These are phyloP conservation scores for Phytophthora rubi DNA, from an alignment of 352 stramenopile species.

Conservation along the genomic window DNA sequence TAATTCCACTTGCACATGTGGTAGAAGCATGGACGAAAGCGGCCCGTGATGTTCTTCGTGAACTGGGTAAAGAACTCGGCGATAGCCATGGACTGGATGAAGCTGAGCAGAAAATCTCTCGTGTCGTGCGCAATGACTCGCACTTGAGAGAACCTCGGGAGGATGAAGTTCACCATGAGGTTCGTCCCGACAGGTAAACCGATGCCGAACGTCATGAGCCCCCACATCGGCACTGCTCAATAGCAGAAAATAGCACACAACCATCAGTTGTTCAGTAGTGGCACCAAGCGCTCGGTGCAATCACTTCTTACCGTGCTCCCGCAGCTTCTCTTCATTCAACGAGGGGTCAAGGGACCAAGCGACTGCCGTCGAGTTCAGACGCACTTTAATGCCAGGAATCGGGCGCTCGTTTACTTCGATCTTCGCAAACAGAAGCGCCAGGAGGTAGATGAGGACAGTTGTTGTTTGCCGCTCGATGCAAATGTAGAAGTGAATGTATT, in stretches of 20 bases:
- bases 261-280: neutral
- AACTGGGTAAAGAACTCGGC: slow-evolving; percentile 63
- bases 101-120: slow-evolving; percentile 65
- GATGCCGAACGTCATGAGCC: slow-evolving; percentile 36
- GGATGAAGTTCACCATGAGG: slow-evolving; percentile 54
- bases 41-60: slow-evolving; percentile 67
- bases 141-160: slow-evolving; percentile 48
- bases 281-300: neutral
- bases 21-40: slow-evolving; percentile 76
- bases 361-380: slow-evolving; percentile 36
- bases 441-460: slow-evolving; percentile 44
- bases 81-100: slow-evolving; percentile 53
- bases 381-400: slow-evolving; percentile 49
- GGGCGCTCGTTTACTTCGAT: slow-evolving; percentile 51
- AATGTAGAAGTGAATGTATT: no score
- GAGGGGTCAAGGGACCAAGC: slow-evolving; percentile 47
- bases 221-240: slow-evolving; percentile 46
- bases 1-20: slow-evolving; percentile 78
- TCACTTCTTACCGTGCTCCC: neutral
- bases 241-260: slow-evolving; percentile 17
- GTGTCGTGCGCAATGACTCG: slow-evolving; percentile 64
- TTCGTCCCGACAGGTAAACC: slow-evolving; percentile 48
- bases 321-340: slow-evolving; percentile 43
- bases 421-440: slow-evolving; percentile 49
- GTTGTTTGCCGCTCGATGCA: no score